phyloP scores from a whole-genome alignment of 192 early-diverging fungal genomes.

The Mortierella hygrophila region DNA sequence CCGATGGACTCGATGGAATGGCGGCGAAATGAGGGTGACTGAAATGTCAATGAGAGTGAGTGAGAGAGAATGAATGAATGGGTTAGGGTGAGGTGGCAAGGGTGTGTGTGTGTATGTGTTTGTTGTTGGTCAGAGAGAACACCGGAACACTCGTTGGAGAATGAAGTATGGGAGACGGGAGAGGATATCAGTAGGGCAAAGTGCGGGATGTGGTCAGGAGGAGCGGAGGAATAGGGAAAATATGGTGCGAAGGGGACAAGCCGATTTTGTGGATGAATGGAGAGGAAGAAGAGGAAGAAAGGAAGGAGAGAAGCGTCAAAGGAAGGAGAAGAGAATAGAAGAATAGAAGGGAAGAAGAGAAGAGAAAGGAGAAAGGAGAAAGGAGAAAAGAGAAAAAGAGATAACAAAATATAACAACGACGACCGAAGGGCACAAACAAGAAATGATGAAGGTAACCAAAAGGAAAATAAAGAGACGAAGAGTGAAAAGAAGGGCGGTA shows the following conservation, averaged over 20 bases:
- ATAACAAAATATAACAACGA: neutral
- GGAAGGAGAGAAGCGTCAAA: neutral
- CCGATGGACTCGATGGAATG: neutral
- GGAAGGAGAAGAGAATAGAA: neutral
- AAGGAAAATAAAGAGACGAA: neutral
- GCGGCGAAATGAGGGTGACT: neutral
- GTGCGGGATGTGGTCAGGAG: neutral
- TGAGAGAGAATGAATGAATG: neutral
- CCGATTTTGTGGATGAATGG: neutral
- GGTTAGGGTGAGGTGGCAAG: neutral
- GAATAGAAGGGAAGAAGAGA: neutral
- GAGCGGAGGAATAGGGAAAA: neutral
- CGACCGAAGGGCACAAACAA: neutral
- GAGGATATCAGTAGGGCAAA: neutral
- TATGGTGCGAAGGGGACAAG: neutral
- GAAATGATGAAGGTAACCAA: neutral
- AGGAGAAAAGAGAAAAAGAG: neutral
- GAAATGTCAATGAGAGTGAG: no score
- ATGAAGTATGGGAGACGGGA: neutral
- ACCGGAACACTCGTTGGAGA: neutral
- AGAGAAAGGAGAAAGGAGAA: neutral
- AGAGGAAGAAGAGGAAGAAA: neutral
- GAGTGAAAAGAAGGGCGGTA: neutral
- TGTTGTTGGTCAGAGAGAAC: neutral
- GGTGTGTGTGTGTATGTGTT: neutral